phyloP scores from a whole-genome alignment of 2,329 filamentous ascomycete species.

The Ceratocystis albifundus region DNA sequence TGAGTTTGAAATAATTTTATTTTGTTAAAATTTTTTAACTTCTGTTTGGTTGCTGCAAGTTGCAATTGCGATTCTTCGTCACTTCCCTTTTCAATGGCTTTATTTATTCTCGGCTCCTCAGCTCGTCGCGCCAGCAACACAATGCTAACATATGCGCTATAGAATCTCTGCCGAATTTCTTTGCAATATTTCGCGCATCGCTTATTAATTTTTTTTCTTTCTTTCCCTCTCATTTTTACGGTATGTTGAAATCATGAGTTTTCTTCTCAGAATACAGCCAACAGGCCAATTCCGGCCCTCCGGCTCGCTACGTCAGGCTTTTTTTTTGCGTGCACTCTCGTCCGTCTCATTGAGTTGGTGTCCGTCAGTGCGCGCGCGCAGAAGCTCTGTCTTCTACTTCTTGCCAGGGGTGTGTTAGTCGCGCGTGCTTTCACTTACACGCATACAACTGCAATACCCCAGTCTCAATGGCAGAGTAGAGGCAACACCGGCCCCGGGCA shows the following conservation, averaged over 20 bases:
- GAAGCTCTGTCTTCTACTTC: neutral
- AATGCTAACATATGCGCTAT: neutral
- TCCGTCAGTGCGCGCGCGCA: too few species aligned
- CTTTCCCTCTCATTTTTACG: neutral
- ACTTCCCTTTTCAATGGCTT: neutral
- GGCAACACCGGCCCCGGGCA: too few species aligned
- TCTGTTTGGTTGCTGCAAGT: neutral
- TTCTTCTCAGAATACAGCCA: too few species aligned
- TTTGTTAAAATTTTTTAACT: neutral
- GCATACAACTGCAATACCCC: neutral
- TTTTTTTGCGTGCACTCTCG: too few species aligned
- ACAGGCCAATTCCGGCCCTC: too few species aligned
- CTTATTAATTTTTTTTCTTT: neutral
- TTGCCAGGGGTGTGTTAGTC: neutral
- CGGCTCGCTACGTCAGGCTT: too few species aligned
- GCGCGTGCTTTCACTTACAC: neutral
- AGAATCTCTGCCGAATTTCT: constrained; percentile 1
- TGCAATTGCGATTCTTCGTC: neutral
- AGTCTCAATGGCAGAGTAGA: neutral
- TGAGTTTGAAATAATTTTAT: neutral
- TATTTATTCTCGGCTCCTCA: neutral
- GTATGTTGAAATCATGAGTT: too few species aligned
- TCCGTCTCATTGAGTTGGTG: too few species aligned
- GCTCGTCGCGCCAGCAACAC: neutral
- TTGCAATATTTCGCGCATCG: neutral